Base-by-base conservation (phyloP, 225 moss, liverwort and hornwort genomes). In the Antitrichia curtipendula region DNA sequence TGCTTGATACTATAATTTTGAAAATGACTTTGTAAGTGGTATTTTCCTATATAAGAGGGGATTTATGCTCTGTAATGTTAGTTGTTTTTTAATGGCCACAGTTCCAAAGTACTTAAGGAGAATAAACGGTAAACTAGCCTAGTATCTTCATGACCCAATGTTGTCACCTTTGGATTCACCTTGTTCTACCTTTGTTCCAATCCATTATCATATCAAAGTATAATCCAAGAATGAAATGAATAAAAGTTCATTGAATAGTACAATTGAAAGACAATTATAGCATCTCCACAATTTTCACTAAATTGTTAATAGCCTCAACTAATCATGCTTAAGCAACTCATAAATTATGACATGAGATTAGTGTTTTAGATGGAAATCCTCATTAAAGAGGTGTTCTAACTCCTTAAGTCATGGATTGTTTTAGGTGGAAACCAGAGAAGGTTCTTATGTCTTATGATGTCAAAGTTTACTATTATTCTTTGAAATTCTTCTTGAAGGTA, bases 11-110 rank as follows among this genome's bases (percentile, higher is more conserved):
- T 64, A 64, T 64, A 34, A 65, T 36, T 36, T 66, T 66, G 12
- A n/a, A 66, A 40, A 45, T 45, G 45, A 29, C 10, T 45, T 2
- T 9, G 0, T 17, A 72, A 28, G 17, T 0, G 2, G 49, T 49
- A 49, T 49, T 49, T 12, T 9, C 49, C 49, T 49, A 49, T 49
- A 13, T 49, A 49, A 47, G 47, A 49, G 49, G 8, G 49, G 1
- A 72, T 72, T 45, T 45, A 43, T 72, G 10, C 10, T 71, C 0
- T 43, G 3, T 28, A 28, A 16, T 70, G 1, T 16, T 43, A 2
- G 3, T 3, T 43, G 9, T 43, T 43, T 41, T 43, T 3, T 43
- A 43, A 27, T 41, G 15, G 9, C 0, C 0, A 0, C 3, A 1
- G 5, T 43, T 6, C 27, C 6, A 29, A 72, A 72, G 45, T 29